Conservation (phyloP, 75 land plant species). For the Adiantum capillusveneris region DNA sequence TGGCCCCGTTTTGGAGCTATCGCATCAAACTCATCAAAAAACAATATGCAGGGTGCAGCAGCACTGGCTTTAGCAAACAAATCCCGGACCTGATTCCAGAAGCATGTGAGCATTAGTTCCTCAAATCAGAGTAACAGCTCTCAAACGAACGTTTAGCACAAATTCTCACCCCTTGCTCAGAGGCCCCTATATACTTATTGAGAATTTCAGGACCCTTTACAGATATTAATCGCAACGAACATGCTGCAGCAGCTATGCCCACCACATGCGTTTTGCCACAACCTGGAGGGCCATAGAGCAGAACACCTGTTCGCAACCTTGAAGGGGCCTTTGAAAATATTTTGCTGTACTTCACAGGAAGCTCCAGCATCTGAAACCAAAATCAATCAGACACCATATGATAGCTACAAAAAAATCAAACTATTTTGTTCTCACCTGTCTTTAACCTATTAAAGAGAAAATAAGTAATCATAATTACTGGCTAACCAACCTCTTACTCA, state of each 20-base stretch:
- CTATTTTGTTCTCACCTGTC: too few species aligned
- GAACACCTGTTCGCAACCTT: slow-evolving; percentile 85
- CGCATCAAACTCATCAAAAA: slow-evolving; percentile 99
- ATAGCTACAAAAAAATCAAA: too few species aligned
- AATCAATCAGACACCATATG: too few species aligned
- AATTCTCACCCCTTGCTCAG: slow-evolving; percentile 91
- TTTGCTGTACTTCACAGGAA: slow-evolving; percentile 83
- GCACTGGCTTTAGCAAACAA: slow-evolving; percentile 86
- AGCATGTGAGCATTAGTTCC: too few species aligned
- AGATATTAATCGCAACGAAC: slow-evolving; percentile 77
- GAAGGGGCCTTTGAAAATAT: slow-evolving; percentile 75
- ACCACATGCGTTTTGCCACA: slow-evolving; percentile 99
- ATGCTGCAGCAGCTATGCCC: slow-evolving; percentile 96
- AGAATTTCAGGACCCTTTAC: slow-evolving; percentile 96
- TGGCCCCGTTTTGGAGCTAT: slow-evolving; percentile 99
- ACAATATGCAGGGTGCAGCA: slow-evolving; percentile 91
- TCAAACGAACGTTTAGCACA: too few species aligned
- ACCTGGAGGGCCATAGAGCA: slow-evolving; percentile 98
- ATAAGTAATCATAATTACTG: too few species aligned
- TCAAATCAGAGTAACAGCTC: neutral
- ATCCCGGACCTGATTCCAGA: slow-evolving; percentile 70
- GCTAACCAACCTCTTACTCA: too few species aligned
- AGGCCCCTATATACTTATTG: slow-evolving; percentile 98
- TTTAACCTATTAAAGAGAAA: too few species aligned
- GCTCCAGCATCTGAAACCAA: slow-evolving; percentile 66